These are phyloP conservation scores for Wickerhamiella parazyma DNA, from an alignment of 805 yeast genomes.

Conservation along the genomic window DNA sequence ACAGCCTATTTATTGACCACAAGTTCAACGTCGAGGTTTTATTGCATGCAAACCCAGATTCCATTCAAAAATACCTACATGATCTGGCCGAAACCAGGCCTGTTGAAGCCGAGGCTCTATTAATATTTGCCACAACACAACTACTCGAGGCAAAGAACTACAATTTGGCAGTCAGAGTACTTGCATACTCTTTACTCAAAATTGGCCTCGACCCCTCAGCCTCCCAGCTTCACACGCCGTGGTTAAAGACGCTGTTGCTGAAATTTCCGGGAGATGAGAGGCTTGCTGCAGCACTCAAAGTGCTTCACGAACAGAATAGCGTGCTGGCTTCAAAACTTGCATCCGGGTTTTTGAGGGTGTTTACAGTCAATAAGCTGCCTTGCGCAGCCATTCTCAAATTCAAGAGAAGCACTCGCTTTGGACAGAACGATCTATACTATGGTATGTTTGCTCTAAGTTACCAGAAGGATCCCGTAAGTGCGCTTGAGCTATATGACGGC, in stretches of 20 bases:
- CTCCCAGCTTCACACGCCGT: constrained; percentile 4
- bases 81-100: constrained; percentile 12
- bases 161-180: not conserved
- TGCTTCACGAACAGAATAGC: no score
- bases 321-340: no score
- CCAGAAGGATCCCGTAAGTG: constrained; percentile 18
- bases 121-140: not conserved
- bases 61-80: constrained; percentile 3
- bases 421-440: constrained; percentile 17
- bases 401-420: no score
- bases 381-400: no score
- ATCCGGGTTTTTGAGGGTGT: no score
- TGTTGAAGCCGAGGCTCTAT: not conserved
- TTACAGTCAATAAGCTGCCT: no score
- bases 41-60: not conserved
- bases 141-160: not conserved
- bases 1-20: constrained; percentile 12
- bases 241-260: constrained; percentile 1
- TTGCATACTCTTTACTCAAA: not conserved
- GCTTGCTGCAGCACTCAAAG: no score
- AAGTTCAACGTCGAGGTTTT: constrained; percentile 12
- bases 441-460: constrained; percentile 17
- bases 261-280: constrained; percentile 3
- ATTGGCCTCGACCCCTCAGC: constrained; percentile 6
- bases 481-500: constrained; percentile 27